Evolutionary conservation across 768 basidiomycete genomes (phyloP), one percentile per base, ranked within the genome.

Genomic region (Termitomyces sp.): DNA sequence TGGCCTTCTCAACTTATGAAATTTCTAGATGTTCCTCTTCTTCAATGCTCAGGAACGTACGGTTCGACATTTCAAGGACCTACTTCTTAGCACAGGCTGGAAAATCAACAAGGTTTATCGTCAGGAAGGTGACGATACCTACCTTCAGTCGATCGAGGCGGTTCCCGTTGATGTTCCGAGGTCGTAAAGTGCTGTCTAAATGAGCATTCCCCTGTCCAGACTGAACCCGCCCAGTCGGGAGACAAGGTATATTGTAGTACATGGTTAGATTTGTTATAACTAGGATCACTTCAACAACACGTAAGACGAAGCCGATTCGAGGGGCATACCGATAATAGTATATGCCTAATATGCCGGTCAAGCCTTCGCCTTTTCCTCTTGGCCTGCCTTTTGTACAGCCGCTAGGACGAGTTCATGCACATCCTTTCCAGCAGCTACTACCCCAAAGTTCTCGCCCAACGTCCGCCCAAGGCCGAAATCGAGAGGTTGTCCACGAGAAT

Each of bases 381-480:
- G 65, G 6, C 73, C 58, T 1, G 88, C 90, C 64, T 81, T 76
- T 73, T 86, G 83, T 6, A 98, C 85, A 0, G 93, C 94, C 51
- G 81, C 83, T 16, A 98, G 75, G 2, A 95, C 88, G 33, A 78
- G 77, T 0, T 77, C 68, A 65, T 97, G 93, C 2, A 88, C 79
- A 8, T 83, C 87, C 69, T 84, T 87, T 9, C 88, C 87, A 18
- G 91, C 87, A 36, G 92, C 96, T 7, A 98, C 82, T 22, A 98
- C 84, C 0, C 96, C 96, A 69, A 83, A 88, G 72, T 98, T 98
- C 68, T 85, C 86, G 2, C 89, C 90, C 40, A 98, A 75, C 1
- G 92, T 94, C 62, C 94, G 76, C 3, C 96, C 96, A 1, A 91
- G 78, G 0, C 92, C 89, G 73, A 99, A 98, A 70, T 96, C 82